Conservation (phyloP, 306 rosid genomes). For the Cucumis sativus region Cucumber_9930_V3 NC_026661.2:20059501-20060000, state of each 20-base stretch:
- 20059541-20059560: not conserved
- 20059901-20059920: not conserved
- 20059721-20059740: not conserved
- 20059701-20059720: not conserved
- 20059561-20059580: not conserved
- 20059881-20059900: not conserved
- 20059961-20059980: not conserved
- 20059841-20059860: not conserved
- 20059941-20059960: not conserved
- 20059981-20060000: not conserved
- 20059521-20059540: not conserved
- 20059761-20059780: not conserved
- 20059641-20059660: not conserved
- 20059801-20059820: not conserved
- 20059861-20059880: not conserved
- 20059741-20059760: not conserved
- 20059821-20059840: not conserved
- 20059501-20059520: conserved; percentile 1
- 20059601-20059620: not conserved
- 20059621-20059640: not conserved
- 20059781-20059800: not conserved
- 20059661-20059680: not conserved
- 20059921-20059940: not conserved
- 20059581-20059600: not conserved
- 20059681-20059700: not conserved